A percentile compares a stretch with the other conserved stretches of the same genome.
phyloP scores from a whole-genome alignment of 2,329 filamentous ascomycete species.

The Aulographum hederae region DNA sequence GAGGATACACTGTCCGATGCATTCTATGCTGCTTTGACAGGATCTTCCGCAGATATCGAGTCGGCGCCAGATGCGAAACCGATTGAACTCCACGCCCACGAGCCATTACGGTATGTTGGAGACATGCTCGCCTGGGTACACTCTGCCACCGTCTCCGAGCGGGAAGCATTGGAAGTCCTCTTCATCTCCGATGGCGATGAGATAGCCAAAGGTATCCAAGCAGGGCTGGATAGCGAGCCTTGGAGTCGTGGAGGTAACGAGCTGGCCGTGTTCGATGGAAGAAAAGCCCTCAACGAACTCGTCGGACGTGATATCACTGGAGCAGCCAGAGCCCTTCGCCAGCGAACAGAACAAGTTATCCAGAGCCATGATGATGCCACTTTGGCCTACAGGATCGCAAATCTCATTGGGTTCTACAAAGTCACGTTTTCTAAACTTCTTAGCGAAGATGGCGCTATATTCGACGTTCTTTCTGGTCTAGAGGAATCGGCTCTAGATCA shows the following conservation, averaged over 20 bases:
- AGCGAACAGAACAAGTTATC: constrained; percentile 79
- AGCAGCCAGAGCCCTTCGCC: constrained; percentile 67
- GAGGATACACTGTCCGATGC: constrained; percentile 75
- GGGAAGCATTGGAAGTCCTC: constrained; percentile 76
- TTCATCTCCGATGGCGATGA: constrained; percentile 86
- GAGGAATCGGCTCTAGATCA: constrained; percentile 64
- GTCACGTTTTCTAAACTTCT: constrained; percentile 70
- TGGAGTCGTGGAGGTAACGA: constrained; percentile 46
- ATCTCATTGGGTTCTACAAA: constrained; percentile 76
- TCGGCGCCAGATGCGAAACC: constrained; percentile 52
- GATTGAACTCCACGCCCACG: constrained; percentile 85
- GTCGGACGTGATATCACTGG: constrained; percentile 73
- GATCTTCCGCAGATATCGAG: constrained; percentile 33
- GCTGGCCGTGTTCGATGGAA: constrained; percentile 51
- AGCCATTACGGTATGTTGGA: constrained; percentile 76
- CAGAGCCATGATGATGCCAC: constrained; percentile 85
- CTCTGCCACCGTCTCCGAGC: constrained; percentile 81
- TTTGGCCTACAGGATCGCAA: constrained; percentile 74
- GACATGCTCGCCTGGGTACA: constrained; percentile 98
- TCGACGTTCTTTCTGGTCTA: constrained; percentile 49
- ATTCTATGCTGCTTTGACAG: constrained; percentile 77
- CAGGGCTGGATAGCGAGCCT: constrained; percentile 63
- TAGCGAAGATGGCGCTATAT: constrained; percentile 34
- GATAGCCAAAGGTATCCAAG: constrained; percentile 64
- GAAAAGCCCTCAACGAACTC: constrained; percentile 65